These are phyloP conservation scores for Penicillium vulpinum DNA, from an alignment of 2,329 filamentous ascomycete species.

Conservation along the genomic window DNA sequence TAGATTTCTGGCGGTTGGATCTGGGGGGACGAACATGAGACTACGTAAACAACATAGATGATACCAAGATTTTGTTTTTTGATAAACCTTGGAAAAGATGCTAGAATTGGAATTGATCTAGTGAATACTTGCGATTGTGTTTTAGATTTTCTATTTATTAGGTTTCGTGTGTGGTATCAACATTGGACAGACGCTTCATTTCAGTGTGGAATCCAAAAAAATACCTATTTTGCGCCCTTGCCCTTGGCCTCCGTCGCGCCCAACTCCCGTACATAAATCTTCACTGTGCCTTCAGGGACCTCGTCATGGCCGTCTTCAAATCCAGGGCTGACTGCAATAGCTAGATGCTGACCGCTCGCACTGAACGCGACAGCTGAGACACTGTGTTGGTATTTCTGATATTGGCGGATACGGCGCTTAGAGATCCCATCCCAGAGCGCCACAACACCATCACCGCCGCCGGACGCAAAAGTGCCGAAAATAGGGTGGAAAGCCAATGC, in stretches of 20 bases:
- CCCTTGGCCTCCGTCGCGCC: slow-evolving; percentile 85
- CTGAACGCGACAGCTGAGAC: slow-evolving; percentile 78
- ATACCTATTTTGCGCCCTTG: slow-evolving; percentile 67
- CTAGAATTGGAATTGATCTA: slow-evolving; percentile 9
- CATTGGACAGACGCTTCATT: slow-evolving; percentile 7
- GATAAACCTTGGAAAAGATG: not conserved
- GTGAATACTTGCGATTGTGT: not conserved
- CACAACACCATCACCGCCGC: slow-evolving; percentile 88
- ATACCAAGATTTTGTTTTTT: slow-evolving; percentile 22
- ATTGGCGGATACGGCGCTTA: slow-evolving; percentile 86
- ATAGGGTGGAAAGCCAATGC: slow-evolving; percentile 83
- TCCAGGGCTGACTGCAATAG: slow-evolving; percentile 78
- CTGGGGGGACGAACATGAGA: not conserved
- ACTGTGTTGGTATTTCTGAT: slow-evolving; percentile 78
- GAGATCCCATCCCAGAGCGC: slow-evolving; percentile 89
- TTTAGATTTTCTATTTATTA: slow-evolving; percentile 17
- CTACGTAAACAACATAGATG: slow-evolving; percentile 20
- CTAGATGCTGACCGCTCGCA: slow-evolving; percentile 72
- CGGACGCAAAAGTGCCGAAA: slow-evolving; percentile 81
- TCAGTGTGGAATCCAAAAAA: slow-evolving; percentile 13
- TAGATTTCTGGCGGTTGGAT: slow-evolving; percentile 1
- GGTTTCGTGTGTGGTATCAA: slow-evolving; percentile 23
- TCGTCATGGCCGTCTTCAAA: slow-evolving; percentile 88
- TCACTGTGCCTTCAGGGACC: slow-evolving; percentile 67
- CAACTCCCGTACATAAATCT: slow-evolving; percentile 79